A percentile compares a stretch with the other conserved stretches of the same genome.
Conservation (phyloP, 345 rosid genomes). For the Eucalyptus camaldulensis region DNA sequence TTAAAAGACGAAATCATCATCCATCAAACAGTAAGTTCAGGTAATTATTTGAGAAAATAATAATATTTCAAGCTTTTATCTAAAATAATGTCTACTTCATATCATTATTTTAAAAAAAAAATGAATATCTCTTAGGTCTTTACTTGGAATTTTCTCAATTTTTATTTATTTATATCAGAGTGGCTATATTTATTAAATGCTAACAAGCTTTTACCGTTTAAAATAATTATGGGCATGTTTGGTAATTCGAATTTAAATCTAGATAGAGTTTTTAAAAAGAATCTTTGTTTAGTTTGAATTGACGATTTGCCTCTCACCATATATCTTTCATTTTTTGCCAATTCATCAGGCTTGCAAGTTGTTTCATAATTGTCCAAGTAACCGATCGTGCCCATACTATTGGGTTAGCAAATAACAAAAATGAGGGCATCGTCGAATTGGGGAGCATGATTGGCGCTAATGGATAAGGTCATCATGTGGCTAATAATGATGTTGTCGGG, state of each 20-base stretch:
- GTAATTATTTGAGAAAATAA: fast-evolving
- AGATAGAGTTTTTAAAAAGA: too few species aligned
- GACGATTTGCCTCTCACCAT: too few species aligned
- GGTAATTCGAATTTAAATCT: fast-evolving
- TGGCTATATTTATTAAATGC: background rate
- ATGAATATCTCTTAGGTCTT: too few species aligned
- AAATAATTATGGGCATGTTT: fast-evolving
- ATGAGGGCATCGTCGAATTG: background rate
- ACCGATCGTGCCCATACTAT: background rate
- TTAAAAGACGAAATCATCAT: too few species aligned
- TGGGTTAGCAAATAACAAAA: background rate
- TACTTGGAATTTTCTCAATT: too few species aligned
- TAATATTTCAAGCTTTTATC: fast-evolving
- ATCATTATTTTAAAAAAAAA: too few species aligned
- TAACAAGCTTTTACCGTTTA: too few species aligned
- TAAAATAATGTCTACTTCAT: fast-evolving
- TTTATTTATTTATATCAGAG: too few species aligned
- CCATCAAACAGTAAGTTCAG: fast-evolving
- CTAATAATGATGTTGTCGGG: background rate
- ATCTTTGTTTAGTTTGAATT: too few species aligned
- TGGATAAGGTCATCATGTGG: background rate
- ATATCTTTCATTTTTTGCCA: too few species aligned
- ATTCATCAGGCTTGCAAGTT: background rate
- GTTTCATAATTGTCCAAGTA: background rate
- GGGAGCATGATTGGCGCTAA: background rate